phyloP scores from a whole-genome alignment of 2,329 filamentous ascomycete species.

The Lachnellula subtilissima region DNA sequence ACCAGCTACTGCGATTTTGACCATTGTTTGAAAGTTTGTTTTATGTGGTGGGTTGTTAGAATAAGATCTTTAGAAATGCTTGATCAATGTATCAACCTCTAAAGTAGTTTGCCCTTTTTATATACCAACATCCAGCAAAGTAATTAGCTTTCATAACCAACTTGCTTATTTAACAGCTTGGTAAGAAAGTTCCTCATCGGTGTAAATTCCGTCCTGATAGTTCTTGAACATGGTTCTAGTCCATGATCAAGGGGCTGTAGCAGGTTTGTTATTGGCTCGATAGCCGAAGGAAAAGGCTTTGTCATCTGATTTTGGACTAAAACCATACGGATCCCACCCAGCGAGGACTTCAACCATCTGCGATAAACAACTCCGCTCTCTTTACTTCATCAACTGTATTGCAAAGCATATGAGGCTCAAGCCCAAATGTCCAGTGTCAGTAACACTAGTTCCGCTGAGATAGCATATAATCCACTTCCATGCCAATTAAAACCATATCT shows the following conservation, averaged over 20 bases:
- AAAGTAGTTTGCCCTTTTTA: neutral
- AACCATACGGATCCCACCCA: neutral
- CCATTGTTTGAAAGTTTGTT: slow-evolving; percentile 32
- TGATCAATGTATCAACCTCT: neutral
- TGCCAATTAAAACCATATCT: slow-evolving; percentile 2
- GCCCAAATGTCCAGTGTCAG: too few relatives aligned
- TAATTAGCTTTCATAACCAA: neutral
- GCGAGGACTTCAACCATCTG: neutral
- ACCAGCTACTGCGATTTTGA: slow-evolving; percentile 41
- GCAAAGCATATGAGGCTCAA: too few relatives aligned
- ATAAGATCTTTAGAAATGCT: neutral
- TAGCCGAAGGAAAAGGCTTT: neutral
- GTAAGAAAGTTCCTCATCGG: neutral
- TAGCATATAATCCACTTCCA: neutral
- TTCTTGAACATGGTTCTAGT: slow-evolving; percentile 6
- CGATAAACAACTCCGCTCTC: neutral
- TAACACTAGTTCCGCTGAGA: too few relatives aligned
- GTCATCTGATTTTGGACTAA: neutral
- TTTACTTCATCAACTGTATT: too few relatives aligned
- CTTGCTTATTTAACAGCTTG: neutral
- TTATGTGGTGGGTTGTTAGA: neutral
- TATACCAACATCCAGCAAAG: neutral
- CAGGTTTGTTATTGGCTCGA: too few relatives aligned
- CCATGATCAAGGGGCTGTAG: neutral
- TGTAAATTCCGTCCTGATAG: slow-evolving; percentile 1